Base-by-base conservation (phyloP, 1,284 basidiomycete species). In the Ustilago xerochloae region DNA sequence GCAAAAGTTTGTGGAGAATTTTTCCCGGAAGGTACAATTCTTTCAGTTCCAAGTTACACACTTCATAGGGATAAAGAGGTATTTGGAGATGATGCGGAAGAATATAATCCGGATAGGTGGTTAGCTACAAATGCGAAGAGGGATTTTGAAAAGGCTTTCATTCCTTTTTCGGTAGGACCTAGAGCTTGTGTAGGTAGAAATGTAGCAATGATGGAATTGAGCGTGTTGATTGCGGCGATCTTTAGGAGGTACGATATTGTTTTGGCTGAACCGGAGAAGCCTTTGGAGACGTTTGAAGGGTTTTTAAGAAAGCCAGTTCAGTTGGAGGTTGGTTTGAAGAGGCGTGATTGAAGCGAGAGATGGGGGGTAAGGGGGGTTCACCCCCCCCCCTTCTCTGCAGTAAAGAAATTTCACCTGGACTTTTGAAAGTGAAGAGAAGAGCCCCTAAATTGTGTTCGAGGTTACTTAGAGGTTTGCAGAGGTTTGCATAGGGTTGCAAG, bases 381-480 rank as follows among this genome's bases (percentile, higher is more conserved):
- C n/a, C n/a, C n/a, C n/a, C n/a, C n/a, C n/a, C n/a, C n/a, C n/a
- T n/a, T n/a, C n/a, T n/a, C n/a, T n/a, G 92, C 0, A 87, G 88
- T 0, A 93, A 96, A 73, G 87, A 88, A 43, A 89, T 88, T 16
- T 88, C 98, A 6, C 96, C 96, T 0, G 95, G 96, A 20, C 89
- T 93, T 10, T 85, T 98, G 32, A 63, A 62, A 5, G 72, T 83
- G 49, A 56, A 72, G 48, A 45, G 81, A 22, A 56, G 81, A 3
- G 81, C 81, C 2, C 81, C 81, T 4, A 39, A 48, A 32, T 57
- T 83, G 10, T 83, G 97, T 85, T 88, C 89, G 69, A 88, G 94
- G 26, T 88, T 97, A 24, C 93, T 96, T 91, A 88, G 92, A n/a
- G n/a, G n/a, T n/a, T n/a, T n/a, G n/a, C n/a, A n/a, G n/a, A 81